Evolutionary conservation across 1,139 yeast species (phyloP).

Genomic region (Suhomyces anneliseae): DNA sequence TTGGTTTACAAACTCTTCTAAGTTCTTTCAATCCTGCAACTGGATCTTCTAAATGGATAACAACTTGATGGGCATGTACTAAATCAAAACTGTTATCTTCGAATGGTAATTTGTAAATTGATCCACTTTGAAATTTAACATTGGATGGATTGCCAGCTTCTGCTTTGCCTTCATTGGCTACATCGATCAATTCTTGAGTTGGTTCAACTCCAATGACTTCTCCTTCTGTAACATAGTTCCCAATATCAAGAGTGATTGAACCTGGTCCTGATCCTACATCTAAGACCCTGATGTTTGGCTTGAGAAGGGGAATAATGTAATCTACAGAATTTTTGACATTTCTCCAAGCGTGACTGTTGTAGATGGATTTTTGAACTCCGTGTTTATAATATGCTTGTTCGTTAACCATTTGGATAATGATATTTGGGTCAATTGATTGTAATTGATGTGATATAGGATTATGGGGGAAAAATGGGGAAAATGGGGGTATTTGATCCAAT

Average conservation of each 20-base stretch:
- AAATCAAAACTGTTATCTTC: slow-evolving; percentile 39
- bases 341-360: slow-evolving; percentile 38
- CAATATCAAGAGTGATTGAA: slow-evolving; percentile 37
- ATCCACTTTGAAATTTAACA: slow-evolving; percentile 29
- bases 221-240: slow-evolving; percentile 28
- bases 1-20: slow-evolving; percentile 11
- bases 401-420: slow-evolving; percentile 1
- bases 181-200: slow-evolving; percentile 28
- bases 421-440: no score
- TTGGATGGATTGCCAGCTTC: slow-evolving; percentile 13
- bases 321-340: slow-evolving; percentile 31
- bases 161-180: slow-evolving; percentile 18
- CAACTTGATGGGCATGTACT: slow-evolving; percentile 40
- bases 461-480: no score
- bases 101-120: slow-evolving; percentile 32
- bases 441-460: no score
- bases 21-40: slow-evolving; percentile 9
- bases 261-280: slow-evolving; percentile 51
- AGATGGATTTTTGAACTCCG: slow-evolving; percentile 22
- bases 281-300: slow-evolving; percentile 26
- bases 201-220: slow-evolving; percentile 37
- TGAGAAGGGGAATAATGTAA: slow-evolving; percentile 28
- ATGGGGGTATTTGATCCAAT: no score
- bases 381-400: slow-evolving; percentile 25
- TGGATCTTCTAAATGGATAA: slow-evolving; percentile 38